Conservation (phyloP, 2,329 filamentous ascomycete species). For the Cordyceps tenuipes region DNA sequence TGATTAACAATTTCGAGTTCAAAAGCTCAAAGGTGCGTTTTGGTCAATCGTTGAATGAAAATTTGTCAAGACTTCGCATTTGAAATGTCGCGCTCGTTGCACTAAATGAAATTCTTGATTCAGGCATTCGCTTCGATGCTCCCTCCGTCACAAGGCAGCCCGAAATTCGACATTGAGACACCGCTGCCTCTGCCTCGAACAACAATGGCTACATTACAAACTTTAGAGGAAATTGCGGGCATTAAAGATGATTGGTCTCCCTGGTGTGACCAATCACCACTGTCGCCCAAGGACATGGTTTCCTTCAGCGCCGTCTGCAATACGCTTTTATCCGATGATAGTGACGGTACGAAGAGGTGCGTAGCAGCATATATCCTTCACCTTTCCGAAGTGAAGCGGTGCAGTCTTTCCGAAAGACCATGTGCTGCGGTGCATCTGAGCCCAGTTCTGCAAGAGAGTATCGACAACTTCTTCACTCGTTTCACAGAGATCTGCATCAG, state of each 20-base stretch:
- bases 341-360: slow-evolving; percentile 1
- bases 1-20: slow-evolving; percentile 12
- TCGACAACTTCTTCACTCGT: slow-evolving; percentile 10
- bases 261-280: slow-evolving; percentile 10
- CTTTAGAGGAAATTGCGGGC: not conserved
- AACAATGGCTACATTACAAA: not conserved
- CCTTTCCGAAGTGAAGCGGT: slow-evolving; percentile 19
- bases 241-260: slow-evolving; percentile 14
- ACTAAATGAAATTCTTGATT: slow-evolving; percentile 11
- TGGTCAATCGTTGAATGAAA: not conserved
- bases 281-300: slow-evolving; percentile 15
- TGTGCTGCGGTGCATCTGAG: slow-evolving; percentile 1
- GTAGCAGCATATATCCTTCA: slow-evolving; percentile 19
- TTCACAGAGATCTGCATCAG: slow-evolving; percentile 19
- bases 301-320: slow-evolving; percentile 14
- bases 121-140: slow-evolving; percentile 13
- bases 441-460: not conserved
- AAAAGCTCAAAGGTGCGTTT: slow-evolving; percentile 13
- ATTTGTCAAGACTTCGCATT: not conserved
- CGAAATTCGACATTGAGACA: slow-evolving; percentile 5
- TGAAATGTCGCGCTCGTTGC: slow-evolving; percentile 16
- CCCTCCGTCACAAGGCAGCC: not conserved
- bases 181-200: not conserved
- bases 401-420: slow-evolving; percentile 18
- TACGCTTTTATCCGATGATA: slow-evolving; percentile 12